Percentiles rank a stretch among this genome's conserved stretches.
These are phyloP conservation scores for Angomonas ambiguus DNA, from an alignment of 208 protist species.

Conservation along the genomic window DNA sequence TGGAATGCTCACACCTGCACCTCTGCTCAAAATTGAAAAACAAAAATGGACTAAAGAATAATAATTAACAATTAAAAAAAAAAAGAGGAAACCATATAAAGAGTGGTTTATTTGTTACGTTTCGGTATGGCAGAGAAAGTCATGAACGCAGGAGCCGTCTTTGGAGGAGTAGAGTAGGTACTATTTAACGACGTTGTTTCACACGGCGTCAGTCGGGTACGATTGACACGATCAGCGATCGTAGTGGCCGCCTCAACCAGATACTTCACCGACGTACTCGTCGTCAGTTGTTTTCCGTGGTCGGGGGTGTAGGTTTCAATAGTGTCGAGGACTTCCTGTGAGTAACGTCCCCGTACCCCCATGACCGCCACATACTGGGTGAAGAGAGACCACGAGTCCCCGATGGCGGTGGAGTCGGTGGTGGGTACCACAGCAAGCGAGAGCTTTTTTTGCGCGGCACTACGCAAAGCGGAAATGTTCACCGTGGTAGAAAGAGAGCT, in stretches of 20 bases:
- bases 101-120: background rate
- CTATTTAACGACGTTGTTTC: constrained; percentile 18
- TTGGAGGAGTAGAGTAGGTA: background rate
- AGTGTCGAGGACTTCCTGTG: constrained; percentile 34
- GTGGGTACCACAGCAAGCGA: no score
- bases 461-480: constrained; percentile 27
- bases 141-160: background rate
- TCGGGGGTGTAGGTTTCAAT: constrained; percentile 27
- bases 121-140: background rate
- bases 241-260: constrained; percentile 26
- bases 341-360: constrained; percentile 63
- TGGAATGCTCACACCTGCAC: no score
- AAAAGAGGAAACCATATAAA: no score
- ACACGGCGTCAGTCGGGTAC: constrained; percentile 29
- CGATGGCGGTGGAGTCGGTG: background rate
- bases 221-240: constrained; percentile 35
- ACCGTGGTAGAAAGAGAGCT: constrained; percentile 11
- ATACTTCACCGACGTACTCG: constrained; percentile 33
- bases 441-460: constrained; percentile 27
- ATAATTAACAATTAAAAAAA: no score
- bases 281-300: constrained; percentile 40
- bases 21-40: no score
- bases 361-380: constrained; percentile 74
- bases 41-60: no score
- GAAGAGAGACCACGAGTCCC: constrained; percentile 32